A percentile compares a stretch with the other conserved stretches of the same genome.
Conservation (phyloP, 352 stramenopile genomes). For the Phytophthora sojae region DNA sequence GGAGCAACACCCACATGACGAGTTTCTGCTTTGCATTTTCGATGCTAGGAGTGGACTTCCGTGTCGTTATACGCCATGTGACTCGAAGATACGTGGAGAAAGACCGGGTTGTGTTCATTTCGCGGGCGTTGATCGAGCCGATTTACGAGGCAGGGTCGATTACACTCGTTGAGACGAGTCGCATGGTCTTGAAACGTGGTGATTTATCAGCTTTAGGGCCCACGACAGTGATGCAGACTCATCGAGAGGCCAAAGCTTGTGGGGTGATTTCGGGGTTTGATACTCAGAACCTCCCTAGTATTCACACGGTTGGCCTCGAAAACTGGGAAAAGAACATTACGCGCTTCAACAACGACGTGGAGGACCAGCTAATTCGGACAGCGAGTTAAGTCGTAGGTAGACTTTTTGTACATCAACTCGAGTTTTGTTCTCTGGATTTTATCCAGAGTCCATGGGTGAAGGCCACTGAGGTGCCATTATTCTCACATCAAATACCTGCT, state of each 20-base stretch:
- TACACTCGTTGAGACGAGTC: conserved; percentile 24
- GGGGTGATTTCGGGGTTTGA: conserved; percentile 3
- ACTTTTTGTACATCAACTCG: too few species aligned
- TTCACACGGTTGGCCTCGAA: conserved; percentile 13
- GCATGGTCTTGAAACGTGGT: conserved; percentile 25
- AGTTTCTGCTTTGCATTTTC: conserved; percentile 22
- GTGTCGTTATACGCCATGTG: conserved; percentile 14
- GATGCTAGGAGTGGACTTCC: conserved; percentile 10
- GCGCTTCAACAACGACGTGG: neutral
- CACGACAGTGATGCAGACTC: conserved; percentile 30
- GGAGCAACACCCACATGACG: conserved; percentile 24
- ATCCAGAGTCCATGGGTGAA: too few species aligned
- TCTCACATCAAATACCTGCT: too few species aligned
- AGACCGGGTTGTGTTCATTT: conserved; percentile 18
- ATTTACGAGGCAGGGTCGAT: conserved; percentile 2
- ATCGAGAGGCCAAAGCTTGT: conserved; percentile 18
- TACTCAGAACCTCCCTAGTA: neutral
- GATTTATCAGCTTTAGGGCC: conserved; percentile 19
- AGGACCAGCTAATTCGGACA: neutral
- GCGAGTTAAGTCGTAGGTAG: neutral
- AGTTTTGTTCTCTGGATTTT: too few species aligned
- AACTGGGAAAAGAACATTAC: conserved; percentile 15
- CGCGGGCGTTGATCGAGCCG: conserved; percentile 28
- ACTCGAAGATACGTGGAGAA: conserved; percentile 25
- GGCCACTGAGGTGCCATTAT: too few species aligned